Base-by-base conservation (phyloP, 495 filamentous ascomycete species). In the Viridothelium virens region DNA sequence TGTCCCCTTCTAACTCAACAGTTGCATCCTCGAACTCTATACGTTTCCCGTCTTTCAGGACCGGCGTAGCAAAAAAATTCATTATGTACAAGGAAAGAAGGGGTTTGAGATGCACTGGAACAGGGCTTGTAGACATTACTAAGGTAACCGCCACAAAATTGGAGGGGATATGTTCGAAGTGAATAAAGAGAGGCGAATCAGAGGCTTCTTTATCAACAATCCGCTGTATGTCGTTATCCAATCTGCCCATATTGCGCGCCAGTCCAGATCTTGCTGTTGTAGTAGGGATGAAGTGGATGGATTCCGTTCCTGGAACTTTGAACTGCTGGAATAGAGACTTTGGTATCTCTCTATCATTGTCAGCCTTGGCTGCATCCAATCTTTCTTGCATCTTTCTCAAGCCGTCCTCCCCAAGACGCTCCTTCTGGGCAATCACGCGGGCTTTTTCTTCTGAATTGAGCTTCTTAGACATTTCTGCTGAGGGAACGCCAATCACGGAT, bases 21-120 rank as follows among this genome's bases (percentile, higher is more conserved):
- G 96, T 90, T 34, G 97, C 90, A 62, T 96, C 81, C 71, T 97
- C 95, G 73, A 97, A 99, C 67, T 89, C 86, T 16, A 99, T 78
- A 10, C 81, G 83, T 72, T 90, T 80, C 56, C 90, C 92, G 72
- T 92, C 82, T n/a, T 85, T 86, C 72, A 82, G 76, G 61, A 99
- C 86, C 0, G 92, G 93, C 0, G 91, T 90, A 72, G 90, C 91
- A 80, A 97, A 99, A 81, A 97, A 96, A 68, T 92, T 95, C 65
- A 90, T 89, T 36, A 87, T 85, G 74, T 92, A 97, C 33, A 97
- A 80, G 0, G 89, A 79, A 14, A 97, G 77, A 11, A 99, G 79
- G 10, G 94, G 95, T 74, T 91, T 89, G 62, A 88, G 81, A 65
- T 89, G 81, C 3, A 87, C 79, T 0, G 91, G 88, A 0, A 96